phyloP scores from a whole-genome alignment of 163 green algal species.

The Smithsoniella earleae region DNA sequence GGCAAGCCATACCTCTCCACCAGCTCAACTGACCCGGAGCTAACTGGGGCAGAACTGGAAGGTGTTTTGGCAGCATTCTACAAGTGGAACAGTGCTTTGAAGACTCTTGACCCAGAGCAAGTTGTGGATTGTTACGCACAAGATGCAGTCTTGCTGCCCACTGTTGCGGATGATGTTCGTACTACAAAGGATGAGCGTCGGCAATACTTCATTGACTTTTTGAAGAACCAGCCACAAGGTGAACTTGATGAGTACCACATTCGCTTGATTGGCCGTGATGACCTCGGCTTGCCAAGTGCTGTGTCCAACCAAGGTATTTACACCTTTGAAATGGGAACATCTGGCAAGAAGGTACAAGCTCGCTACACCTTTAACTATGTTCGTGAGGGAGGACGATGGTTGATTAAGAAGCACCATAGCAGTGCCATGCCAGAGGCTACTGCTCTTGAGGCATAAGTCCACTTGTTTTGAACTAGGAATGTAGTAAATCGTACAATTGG shows the following conservation, averaged over 20 bases:
- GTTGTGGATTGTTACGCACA: constrained; percentile 1
- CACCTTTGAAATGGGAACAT: constrained; percentile 6
- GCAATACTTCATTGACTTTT: constrained; percentile 28
- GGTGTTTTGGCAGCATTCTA: not conserved
- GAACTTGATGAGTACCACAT: constrained; percentile 24
- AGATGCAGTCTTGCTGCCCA: constrained; percentile 24
- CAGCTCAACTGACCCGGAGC: not conserved
- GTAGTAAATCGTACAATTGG: no score
- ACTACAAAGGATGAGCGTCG: not conserved
- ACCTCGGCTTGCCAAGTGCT: not conserved
- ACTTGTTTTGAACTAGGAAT: no score
- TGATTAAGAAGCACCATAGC: constrained; percentile 40
- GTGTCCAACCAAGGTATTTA: constrained; percentile 28
- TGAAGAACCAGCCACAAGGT: constrained; percentile 29
- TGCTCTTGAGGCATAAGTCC: no score
- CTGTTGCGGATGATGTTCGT: not conserved
- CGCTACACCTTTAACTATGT: constrained; percentile 32
- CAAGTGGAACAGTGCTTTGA: constrained; percentile 24
- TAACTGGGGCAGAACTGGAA: not conserved
- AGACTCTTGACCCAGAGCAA: constrained; percentile 18
- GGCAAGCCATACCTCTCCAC: not conserved
- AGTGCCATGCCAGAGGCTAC: constrained; percentile 29
- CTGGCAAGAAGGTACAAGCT: constrained; percentile 25
- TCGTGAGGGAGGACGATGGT: constrained; percentile 28
- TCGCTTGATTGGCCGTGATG: not conserved